Evolutionary conservation across 768 basidiomycete genomes (phyloP).

Genomic region (Trametes cubensis): DNA sequence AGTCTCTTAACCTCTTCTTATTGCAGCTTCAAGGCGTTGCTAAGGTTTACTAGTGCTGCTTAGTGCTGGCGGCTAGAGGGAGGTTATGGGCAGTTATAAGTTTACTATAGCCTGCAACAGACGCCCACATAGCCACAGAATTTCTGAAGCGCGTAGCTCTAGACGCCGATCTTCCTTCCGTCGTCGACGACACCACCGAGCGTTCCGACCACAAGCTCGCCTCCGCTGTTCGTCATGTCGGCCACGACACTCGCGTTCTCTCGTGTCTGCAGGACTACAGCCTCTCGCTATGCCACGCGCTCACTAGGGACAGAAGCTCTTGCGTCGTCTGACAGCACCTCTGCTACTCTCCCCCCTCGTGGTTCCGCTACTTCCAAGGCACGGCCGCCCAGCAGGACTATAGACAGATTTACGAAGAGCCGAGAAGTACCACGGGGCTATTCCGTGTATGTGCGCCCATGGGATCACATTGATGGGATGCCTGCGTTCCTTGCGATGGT

Average conservation of each 20-base stretch:
- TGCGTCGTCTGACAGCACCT: not conserved
- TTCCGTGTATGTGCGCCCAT: constrained; percentile 42
- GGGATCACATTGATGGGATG: constrained; percentile 46
- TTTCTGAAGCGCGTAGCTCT: too few relatives aligned
- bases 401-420: not conserved
- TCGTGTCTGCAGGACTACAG: not conserved
- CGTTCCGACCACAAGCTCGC: not conserved
- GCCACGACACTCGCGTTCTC: constrained; percentile 2
- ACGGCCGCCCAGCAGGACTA: too few relatives aligned
- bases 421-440: not conserved
- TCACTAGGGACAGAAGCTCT: constrained; percentile 10
- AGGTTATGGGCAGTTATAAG: too few relatives aligned
- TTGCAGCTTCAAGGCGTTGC: too few relatives aligned
- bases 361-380: not conserved
- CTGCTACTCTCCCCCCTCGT: not conserved
- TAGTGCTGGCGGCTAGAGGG: too few relatives aligned
- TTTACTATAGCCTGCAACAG: too few relatives aligned
- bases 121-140: too few relatives aligned
- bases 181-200: not conserved
- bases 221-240: constrained; percentile 4
- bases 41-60: too few relatives aligned
- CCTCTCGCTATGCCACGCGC: constrained; percentile 5
- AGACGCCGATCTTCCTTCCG: not conserved
- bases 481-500: constrained; percentile 54
- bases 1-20: too few relatives aligned